Conservation (phyloP, 1,139 yeast species). For the Martiniozyma asiatica region DNA sequence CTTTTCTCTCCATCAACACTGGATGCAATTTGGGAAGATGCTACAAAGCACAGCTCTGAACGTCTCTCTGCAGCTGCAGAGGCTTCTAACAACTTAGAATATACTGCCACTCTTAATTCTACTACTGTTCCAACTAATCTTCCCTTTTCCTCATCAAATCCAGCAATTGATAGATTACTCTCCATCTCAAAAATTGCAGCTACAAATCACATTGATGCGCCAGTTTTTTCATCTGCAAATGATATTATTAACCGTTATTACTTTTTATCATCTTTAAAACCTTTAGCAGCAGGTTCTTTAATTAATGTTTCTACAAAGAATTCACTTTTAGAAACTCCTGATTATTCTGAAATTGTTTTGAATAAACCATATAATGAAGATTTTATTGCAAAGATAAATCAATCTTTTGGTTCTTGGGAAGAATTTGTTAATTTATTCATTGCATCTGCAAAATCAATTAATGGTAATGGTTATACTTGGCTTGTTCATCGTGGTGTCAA, state of each 20-base stretch:
- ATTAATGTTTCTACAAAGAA: constrained; percentile 19
- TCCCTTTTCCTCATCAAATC: constrained; percentile 14
- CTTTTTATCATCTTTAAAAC: constrained; percentile 40
- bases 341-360: constrained; percentile 8
- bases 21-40: too few species aligned
- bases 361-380: constrained; percentile 26
- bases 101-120: constrained; percentile 1
- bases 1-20: constrained; percentile 36
- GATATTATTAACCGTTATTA: constrained; percentile 48
- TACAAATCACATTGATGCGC: constrained; percentile 29
- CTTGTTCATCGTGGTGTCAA: constrained; percentile 16
- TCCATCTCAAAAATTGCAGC: constrained; percentile 28
- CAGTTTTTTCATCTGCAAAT: constrained; percentile 41
- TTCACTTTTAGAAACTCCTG: constrained; percentile 26
- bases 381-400: constrained; percentile 22
- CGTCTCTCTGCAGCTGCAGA: too few species aligned
- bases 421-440: constrained; percentile 56
- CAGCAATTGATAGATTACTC: constrained; percentile 25
- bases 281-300: constrained; percentile 11
- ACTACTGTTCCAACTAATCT: constrained; percentile 6
- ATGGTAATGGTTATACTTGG: constrained; percentile 74
- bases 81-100: constrained; percentile 15
- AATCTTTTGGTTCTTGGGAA: constrained; percentile 54
- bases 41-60: too few species aligned
- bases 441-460: constrained; percentile 49